Conservation (phyloP, 352 stramenopile genomes). For the Phytophthora hybrid region DNA sequence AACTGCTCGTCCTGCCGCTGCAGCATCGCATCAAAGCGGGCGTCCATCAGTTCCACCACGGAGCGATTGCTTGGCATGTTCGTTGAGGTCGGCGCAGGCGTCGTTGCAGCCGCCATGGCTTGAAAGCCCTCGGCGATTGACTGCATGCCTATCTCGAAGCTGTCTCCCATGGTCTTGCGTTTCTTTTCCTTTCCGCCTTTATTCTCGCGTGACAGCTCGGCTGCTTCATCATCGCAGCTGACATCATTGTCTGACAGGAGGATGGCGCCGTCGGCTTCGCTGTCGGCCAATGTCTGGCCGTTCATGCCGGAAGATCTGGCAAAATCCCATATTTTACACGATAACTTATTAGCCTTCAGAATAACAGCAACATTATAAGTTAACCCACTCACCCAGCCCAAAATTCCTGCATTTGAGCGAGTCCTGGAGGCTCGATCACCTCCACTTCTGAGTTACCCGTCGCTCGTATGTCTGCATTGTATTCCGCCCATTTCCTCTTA, state of each 20-base stretch:
- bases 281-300: constrained; percentile 6
- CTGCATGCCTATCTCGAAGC: constrained; percentile 14
- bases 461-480: constrained; percentile 7
- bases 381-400: constrained; percentile 8
- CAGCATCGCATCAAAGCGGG: constrained; percentile 13
- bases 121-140: constrained; percentile 16
- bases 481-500: constrained; percentile 13
- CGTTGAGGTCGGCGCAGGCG: background rate
- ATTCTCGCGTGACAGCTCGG: background rate
- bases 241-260: background rate
- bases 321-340: background rate
- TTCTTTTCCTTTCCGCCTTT: constrained; percentile 3
- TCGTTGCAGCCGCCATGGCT: constrained; percentile 8
- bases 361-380: background rate
- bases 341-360: background rate
- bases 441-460: constrained; percentile 9
- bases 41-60: constrained; percentile 3
- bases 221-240: background rate
- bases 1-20: constrained; percentile 11
- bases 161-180: constrained; percentile 9
- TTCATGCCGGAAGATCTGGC: constrained; percentile 2
- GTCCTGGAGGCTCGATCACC: constrained; percentile 5
- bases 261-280: background rate
- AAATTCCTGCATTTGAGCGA: constrained; percentile 10
- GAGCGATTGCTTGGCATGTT: background rate